Evolutionary conservation across 257 asterid species (phyloP), one percentile per base, ranked within the genome.

Genomic region (Ophiorrhiza pumila): DNA sequence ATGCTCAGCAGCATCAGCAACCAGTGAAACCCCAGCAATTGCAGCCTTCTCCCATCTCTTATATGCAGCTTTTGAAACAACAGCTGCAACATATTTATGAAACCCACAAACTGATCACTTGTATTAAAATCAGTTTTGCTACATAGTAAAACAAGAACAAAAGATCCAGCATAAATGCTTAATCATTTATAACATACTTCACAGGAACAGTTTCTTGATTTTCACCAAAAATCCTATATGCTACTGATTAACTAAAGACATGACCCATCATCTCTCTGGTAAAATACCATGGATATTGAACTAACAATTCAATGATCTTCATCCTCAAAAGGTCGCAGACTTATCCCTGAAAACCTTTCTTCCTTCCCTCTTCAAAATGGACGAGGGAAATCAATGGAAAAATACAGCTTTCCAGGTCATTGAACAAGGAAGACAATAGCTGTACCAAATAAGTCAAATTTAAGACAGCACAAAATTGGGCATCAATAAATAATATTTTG

Each of bases 31-130:
- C 72, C 98, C 99, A 68, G 99, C 98, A 78, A 92, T 90, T 72
- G 99, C 99, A 83, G 98, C 99, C 76, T 90, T 92, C 89, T 95
- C 99, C 99, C 99, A 95, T 83, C 88, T 87, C 86, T 87, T 92
- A 81, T 88, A 95, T 42, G 99, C 98, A 81, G 97, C 90, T 71
- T 88, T 71, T 43, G 98, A 84, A 69, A 80, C 87, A 77, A 81
- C 81, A 74, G 88, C 95, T 89, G 76, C 68, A 57, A 77, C 18
- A 75, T 37, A 75, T 81, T 74, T 52, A 76, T 66, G 46, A 76
- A 66, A 75, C 62, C 71, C 41, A 72, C 49, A 23, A 23, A 32
- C n/a, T 15, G 9, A 7, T 41, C 23, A 45, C 55, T 6, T 45
- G 31, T 14, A 65, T 47, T 41, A 61, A 62, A 32, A 65, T 42